phyloP scores from a whole-genome alignment of 2,329 filamentous ascomycete genomes.

The Kalmusia sp. region DNA sequence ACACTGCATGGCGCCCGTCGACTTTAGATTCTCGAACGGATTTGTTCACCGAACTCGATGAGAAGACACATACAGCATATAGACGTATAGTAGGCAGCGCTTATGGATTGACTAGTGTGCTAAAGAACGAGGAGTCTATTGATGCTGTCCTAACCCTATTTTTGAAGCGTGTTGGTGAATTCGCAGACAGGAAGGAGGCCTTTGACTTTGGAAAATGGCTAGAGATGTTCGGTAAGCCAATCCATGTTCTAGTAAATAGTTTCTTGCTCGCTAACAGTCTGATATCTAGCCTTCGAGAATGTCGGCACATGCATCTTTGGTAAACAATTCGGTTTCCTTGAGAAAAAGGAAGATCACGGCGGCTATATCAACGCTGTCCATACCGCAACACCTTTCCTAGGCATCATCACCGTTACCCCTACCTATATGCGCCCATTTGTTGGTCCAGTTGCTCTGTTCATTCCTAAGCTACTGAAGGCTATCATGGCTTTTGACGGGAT shows the following conservation, averaged over 20 bases:
- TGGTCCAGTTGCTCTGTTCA: slow-evolving; percentile 7
- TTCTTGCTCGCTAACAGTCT: not conserved
- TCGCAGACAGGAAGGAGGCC: slow-evolving; percentile 16
- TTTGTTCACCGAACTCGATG: slow-evolving; percentile 19
- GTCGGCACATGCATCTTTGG: slow-evolving; percentile 24
- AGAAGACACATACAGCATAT: slow-evolving; percentile 18
- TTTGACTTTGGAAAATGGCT: slow-evolving; percentile 26
- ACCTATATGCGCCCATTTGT: slow-evolving; percentile 14
- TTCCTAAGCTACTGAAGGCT: slow-evolving; percentile 27
- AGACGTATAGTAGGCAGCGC: slow-evolving; percentile 16
- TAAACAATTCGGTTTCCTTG: slow-evolving; percentile 23
- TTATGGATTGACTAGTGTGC: slow-evolving; percentile 20
- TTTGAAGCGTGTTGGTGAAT: slow-evolving; percentile 20
- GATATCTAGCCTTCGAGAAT: slow-evolving; percentile 20
- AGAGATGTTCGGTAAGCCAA: slow-evolving; percentile 34
- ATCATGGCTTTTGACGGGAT: slow-evolving; percentile 22
- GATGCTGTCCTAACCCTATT: slow-evolving; percentile 16
- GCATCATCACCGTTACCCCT: slow-evolving; percentile 15
- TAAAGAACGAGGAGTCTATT: slow-evolving; percentile 22
- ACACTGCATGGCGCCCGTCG: slow-evolving; percentile 18
- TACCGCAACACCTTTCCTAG: slow-evolving; percentile 33
- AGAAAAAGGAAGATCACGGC: slow-evolving; percentile 20
- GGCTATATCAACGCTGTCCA: slow-evolving; percentile 36
- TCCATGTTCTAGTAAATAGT: not conserved
- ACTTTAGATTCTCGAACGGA: slow-evolving; percentile 15